Percentiles rank a stretch among this genome's conserved stretches.
These are phyloP conservation scores for Alternaria alternata DNA, from an alignment of 2,329 filamentous ascomycete species.

Conservation along the genomic window DNA sequence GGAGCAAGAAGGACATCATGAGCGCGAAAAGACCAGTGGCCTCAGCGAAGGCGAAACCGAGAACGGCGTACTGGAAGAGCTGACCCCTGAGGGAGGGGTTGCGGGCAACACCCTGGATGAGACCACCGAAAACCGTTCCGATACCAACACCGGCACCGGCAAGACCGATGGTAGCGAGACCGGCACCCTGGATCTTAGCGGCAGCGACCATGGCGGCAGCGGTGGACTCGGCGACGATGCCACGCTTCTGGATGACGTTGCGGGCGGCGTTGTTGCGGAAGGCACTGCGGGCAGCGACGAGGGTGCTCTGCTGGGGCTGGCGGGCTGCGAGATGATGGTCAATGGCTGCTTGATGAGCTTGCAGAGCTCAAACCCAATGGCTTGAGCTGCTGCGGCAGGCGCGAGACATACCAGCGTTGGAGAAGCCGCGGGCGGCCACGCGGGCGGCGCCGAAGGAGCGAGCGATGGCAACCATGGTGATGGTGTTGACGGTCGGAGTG, in stretches of 20 bases:
- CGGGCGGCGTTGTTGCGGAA: slow-evolving; percentile 53
- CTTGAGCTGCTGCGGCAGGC: slow-evolving; percentile 44
- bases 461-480: slow-evolving; percentile 53
- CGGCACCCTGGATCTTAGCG: slow-evolving; percentile 54
- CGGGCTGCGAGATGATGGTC: slow-evolving; percentile 44
- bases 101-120: slow-evolving; percentile 88
- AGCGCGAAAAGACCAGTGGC: slow-evolving; percentile 74
- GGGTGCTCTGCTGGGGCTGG: slow-evolving; percentile 48
- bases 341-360: slow-evolving; percentile 42
- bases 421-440: slow-evolving; percentile 51
- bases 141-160: slow-evolving; percentile 95
- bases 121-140: slow-evolving; percentile 90
- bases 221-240: slow-evolving; percentile 54
- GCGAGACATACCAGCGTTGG: slow-evolving; percentile 50
- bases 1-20: slow-evolving; percentile 58
- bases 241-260: slow-evolving; percentile 52
- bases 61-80: slow-evolving; percentile 95
- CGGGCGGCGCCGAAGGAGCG: slow-evolving; percentile 52
- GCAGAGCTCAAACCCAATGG: slow-evolving; percentile 39
- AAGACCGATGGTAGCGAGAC: slow-evolving; percentile 83
- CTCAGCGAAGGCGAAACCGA: slow-evolving; percentile 94
- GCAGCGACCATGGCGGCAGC: slow-evolving; percentile 54
- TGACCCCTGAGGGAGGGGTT: slow-evolving; percentile 94
- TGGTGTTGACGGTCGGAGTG: slow-evolving; percentile 46
- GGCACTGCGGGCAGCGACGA: slow-evolving; percentile 51